A percentile compares a stretch with the other conserved stretches of the same genome.
Conservation (phyloP, 2,329 filamentous ascomycete genomes). For the Phialophora verrucosa region DNA sequence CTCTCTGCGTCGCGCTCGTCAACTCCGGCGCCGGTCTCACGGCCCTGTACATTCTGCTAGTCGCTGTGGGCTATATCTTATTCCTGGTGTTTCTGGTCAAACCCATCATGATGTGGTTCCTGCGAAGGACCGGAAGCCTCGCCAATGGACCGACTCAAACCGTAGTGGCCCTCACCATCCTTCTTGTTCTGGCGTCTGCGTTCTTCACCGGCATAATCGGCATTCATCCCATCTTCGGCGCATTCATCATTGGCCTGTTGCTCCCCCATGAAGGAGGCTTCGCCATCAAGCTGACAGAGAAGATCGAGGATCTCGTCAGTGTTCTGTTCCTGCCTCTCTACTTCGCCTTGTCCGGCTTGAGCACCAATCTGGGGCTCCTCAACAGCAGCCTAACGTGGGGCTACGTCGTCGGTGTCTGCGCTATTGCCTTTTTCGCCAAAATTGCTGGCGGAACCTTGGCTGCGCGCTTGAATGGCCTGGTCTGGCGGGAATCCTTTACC, state of each 20-base stretch:
- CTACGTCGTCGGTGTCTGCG: constrained; percentile 83
- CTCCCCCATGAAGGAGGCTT: constrained; percentile 71
- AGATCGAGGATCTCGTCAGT: constrained; percentile 88
- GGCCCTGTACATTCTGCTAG: constrained; percentile 82
- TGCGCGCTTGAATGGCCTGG: constrained; percentile 73
- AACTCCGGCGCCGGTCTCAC: constrained; percentile 83
- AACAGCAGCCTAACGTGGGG: constrained; percentile 84
- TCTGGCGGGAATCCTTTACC: constrained; percentile 88
- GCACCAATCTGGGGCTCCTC: constrained; percentile 83
- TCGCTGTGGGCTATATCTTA: constrained; percentile 74
- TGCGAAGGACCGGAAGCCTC: constrained; percentile 75
- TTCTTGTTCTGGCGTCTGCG: constrained; percentile 77
- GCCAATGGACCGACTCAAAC: constrained; percentile 87
- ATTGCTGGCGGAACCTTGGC: constrained; percentile 81
- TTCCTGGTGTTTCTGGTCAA: constrained; percentile 75
- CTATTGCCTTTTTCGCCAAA: constrained; percentile 82
- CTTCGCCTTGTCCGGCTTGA: constrained; percentile 89
- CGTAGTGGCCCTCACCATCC: constrained; percentile 79
- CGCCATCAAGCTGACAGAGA: constrained; percentile 85
- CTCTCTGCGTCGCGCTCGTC: constrained; percentile 89
- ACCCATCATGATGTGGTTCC: constrained; percentile 74
- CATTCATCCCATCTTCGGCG: constrained; percentile 92
- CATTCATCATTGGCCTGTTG: constrained; percentile 86
- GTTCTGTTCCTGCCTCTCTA: constrained; percentile 87
- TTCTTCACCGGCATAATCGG: constrained; percentile 93